Percentiles rank a stretch among this genome's conserved stretches.
Conservation (phyloP, 1,284 basidiomycete genomes). For the Testicularia cyperi region DNA sequence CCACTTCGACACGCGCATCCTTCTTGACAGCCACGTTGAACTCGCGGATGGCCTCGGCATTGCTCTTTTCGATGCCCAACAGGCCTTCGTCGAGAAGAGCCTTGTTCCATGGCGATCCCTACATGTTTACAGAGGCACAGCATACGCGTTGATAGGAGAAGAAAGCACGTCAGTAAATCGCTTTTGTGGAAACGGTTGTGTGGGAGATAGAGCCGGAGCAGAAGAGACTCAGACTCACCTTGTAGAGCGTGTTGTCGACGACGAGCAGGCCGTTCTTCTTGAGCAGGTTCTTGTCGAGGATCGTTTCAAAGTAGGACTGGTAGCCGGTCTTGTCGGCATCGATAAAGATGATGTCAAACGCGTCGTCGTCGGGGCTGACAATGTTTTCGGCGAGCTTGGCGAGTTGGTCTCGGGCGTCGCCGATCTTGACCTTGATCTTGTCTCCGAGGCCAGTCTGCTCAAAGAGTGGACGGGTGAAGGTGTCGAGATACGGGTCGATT, state of each 20-base stretch:
- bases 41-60: constrained; percentile 44
- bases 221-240: too few relatives aligned
- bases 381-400: constrained; percentile 20
- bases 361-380: constrained; percentile 22
- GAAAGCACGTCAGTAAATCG: too few relatives aligned
- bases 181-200: too few relatives aligned
- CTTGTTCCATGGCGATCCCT: constrained; percentile 31
- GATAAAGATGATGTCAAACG: constrained; percentile 60
- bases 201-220: too few relatives aligned
- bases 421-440: constrained; percentile 53
- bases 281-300: constrained; percentile 47
- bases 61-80: constrained; percentile 21
- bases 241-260: constrained; percentile 60
- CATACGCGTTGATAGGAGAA: too few relatives aligned
- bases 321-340: constrained; percentile 60
- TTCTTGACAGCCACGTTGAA: constrained; percentile 54
- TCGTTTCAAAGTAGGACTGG: constrained; percentile 43
- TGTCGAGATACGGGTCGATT: constrained; percentile 54
- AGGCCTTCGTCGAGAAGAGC: constrained; percentile 12
- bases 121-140: too few relatives aligned
- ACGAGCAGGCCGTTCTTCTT: constrained; percentile 48
- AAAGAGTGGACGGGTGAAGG: constrained; percentile 52
- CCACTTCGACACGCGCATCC: constrained; percentile 47
- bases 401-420: constrained; percentile 49
- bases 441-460: constrained; percentile 43